These are phyloP conservation scores for Pyrenula massariospora DNA, from an alignment of 495 filamentous ascomycete species.

Conservation along the genomic window DNA sequence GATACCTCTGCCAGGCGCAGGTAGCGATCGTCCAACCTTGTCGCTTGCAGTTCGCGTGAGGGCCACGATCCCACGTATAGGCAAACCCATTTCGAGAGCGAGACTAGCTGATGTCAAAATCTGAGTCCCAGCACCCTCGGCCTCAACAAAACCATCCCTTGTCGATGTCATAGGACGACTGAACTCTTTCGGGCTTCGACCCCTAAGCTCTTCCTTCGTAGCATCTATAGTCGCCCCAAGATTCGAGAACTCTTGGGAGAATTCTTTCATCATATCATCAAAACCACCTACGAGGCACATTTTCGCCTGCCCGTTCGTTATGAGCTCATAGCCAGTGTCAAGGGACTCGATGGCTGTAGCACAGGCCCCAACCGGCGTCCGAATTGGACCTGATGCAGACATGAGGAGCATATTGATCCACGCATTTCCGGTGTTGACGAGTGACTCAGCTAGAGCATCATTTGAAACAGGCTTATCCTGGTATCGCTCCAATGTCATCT, in stretches of 20 bases:
- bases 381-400: slow-evolving; percentile 10
- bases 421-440: slow-evolving; percentile 11
- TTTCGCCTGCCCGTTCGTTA: slow-evolving; percentile 8
- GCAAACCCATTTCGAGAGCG: slow-evolving; percentile 13
- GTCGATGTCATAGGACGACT: slow-evolving; percentile 9
- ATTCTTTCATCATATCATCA: slow-evolving; percentile 10
- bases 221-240: slow-evolving; percentile 13
- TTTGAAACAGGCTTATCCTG: slow-evolving; percentile 6
- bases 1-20: slow-evolving; percentile 15
- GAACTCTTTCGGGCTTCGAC: slow-evolving; percentile 11
- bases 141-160: slow-evolving; percentile 13
- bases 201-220: slow-evolving; percentile 4
- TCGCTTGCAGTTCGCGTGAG: slow-evolving; percentile 7
- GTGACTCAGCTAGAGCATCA: slow-evolving; percentile 12
- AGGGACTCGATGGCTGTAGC: slow-evolving; percentile 14
- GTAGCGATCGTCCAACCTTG: slow-evolving; percentile 12
- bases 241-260: slow-evolving; percentile 9
- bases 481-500: slow-evolving; percentile 9
- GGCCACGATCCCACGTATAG: slow-evolving; percentile 11
- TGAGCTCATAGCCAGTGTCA: slow-evolving; percentile 9
- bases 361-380: slow-evolving; percentile 12
- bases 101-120: slow-evolving; percentile 10
- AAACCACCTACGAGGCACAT: slow-evolving; percentile 11
- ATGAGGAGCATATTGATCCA: slow-evolving; percentile 16
- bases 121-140: slow-evolving; percentile 12